A percentile compares a stretch with the other conserved stretches of the same genome.
Conservation (phyloP, 2,329 filamentous ascomycete species). For the Magnaporthales sp. region DNA sequence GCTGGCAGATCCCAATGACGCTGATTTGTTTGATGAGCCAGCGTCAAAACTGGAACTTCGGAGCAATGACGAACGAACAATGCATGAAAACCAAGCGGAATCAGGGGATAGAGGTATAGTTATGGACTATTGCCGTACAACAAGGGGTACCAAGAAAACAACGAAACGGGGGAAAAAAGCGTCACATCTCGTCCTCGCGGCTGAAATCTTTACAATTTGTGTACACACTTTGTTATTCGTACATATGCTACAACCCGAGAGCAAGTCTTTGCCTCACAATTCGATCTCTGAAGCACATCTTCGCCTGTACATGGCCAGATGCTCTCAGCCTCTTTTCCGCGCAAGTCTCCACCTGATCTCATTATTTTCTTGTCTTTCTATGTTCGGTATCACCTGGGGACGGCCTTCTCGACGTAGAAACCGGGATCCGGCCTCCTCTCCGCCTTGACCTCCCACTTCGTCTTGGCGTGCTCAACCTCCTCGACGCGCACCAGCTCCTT, state of each 20-base stretch:
- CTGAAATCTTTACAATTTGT: neutral
- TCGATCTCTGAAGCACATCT: neutral
- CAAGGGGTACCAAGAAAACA: neutral
- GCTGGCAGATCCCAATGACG: neutral
- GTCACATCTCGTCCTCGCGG: neutral
- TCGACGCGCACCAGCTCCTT: conserved; percentile 83
- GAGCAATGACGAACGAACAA: neutral
- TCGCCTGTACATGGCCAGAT: neutral
- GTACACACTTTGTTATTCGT: neutral
- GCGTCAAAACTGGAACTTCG: neutral
- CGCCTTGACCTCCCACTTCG: conserved; percentile 59
- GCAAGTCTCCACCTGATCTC: neutral
- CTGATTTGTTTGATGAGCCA: neutral
- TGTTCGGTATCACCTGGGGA: conserved; percentile 18
- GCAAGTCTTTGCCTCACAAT: neutral
- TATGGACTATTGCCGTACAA: neutral
- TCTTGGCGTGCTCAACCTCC: conserved; percentile 62
- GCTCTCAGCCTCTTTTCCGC: neutral
- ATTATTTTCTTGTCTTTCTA: neutral
- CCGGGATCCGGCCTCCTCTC: conserved; percentile 68
- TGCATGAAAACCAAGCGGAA: neutral
- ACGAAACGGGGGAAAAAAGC: too few species aligned
- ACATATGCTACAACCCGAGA: neutral
- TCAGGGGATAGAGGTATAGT: neutral
- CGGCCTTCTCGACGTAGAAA: conserved; percentile 65